A percentile compares a stretch with the other conserved stretches of the same genome.
Evolutionary conservation across 2,329 filamentous ascomycete species (phyloP).

Genomic region (Xylariaceae sp.): DNA sequence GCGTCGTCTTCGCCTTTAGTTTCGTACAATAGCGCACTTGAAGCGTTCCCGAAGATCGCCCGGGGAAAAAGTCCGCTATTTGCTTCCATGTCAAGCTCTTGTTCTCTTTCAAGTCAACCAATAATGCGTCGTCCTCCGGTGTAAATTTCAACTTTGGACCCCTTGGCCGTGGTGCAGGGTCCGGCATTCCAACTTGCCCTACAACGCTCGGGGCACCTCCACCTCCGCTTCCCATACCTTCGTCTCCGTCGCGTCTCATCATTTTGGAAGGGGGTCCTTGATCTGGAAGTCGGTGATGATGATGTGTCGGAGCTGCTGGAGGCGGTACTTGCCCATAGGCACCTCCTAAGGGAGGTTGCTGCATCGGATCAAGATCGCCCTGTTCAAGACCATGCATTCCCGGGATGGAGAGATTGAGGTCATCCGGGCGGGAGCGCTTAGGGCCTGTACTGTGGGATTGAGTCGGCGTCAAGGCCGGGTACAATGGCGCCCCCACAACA

Average conservation of each 20-base stretch:
- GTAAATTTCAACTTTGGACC: constrained; percentile 94
- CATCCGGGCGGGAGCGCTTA: constrained; percentile 54
- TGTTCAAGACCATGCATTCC: constrained; percentile 50
- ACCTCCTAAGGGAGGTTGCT: constrained; percentile 48
- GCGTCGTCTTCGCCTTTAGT: constrained; percentile 85
- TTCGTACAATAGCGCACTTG: constrained; percentile 96
- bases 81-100: constrained; percentile 96
- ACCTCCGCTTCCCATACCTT: constrained; percentile 37
- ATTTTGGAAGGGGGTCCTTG: constrained; percentile 65
- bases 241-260: constrained; percentile 54
- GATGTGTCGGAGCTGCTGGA: constrained; percentile 56
- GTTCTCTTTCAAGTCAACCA: constrained; percentile 89
- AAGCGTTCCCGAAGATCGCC: constrained; percentile 80
- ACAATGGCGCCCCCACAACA: constrained; percentile 46
- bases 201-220: constrained; percentile 76
- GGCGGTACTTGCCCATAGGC: constrained; percentile 44
- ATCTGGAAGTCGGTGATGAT: constrained; percentile 76
- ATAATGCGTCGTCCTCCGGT: constrained; percentile 78
- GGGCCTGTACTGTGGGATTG: constrained; percentile 33
- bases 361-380: constrained; percentile 50
- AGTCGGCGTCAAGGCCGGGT: constrained; percentile 44
- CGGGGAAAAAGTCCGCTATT: constrained; percentile 93
- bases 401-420: constrained; percentile 51
- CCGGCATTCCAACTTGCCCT: constrained; percentile 80
- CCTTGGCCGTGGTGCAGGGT: constrained; percentile 71